Evolutionary conservation across 202 grass and related monocot genomes (phyloP).

Genomic region (Eragrostis tef): DNA sequence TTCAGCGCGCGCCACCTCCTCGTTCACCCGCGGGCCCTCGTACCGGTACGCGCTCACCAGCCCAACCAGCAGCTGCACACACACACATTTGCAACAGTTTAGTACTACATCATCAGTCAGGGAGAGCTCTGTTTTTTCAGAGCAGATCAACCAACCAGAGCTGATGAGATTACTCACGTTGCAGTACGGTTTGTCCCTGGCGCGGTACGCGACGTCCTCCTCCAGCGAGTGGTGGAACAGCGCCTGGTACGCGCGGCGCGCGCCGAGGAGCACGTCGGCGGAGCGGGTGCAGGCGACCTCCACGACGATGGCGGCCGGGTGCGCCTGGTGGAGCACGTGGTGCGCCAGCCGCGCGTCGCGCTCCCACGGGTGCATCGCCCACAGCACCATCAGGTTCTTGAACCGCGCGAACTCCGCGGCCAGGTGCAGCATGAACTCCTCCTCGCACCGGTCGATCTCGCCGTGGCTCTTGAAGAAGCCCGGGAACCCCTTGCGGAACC

Average conservation of each 20-base stretch:
- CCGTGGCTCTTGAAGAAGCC: conserved; percentile 62
- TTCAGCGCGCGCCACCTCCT: conserved; percentile 65
- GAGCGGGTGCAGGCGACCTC: conserved; percentile 83
- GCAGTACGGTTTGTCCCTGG: conserved; percentile 73
- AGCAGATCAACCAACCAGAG: background rate
- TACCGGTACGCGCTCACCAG: conserved; percentile 91
- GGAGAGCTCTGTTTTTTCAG: too few relatives aligned
- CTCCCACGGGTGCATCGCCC: conserved; percentile 96
- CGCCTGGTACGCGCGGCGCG: conserved; percentile 72
- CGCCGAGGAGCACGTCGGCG: conserved; percentile 85
- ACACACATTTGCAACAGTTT: too few relatives aligned
- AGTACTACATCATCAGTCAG: too few relatives aligned
- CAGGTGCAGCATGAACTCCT: conserved; percentile 65
- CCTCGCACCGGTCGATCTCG: conserved; percentile 70
- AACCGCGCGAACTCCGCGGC: conserved; percentile 82
- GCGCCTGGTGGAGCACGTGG: conserved; percentile 72
- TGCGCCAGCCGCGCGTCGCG: conserved; percentile 81
- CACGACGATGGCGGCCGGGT: conserved; percentile 60
- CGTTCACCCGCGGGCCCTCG: conserved; percentile 65
- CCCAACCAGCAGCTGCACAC: conserved; percentile 68
- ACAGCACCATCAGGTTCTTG: conserved; percentile 84
- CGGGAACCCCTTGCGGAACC: conserved; percentile 67
- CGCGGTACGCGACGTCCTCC: conserved; percentile 81
- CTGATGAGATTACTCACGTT: conserved; percentile 44
- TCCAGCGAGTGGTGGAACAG: conserved; percentile 92